Evolutionary conservation across 2,329 filamentous ascomycete species (phyloP).

Genomic region (Talaromyces albobiverticillius): DNA sequence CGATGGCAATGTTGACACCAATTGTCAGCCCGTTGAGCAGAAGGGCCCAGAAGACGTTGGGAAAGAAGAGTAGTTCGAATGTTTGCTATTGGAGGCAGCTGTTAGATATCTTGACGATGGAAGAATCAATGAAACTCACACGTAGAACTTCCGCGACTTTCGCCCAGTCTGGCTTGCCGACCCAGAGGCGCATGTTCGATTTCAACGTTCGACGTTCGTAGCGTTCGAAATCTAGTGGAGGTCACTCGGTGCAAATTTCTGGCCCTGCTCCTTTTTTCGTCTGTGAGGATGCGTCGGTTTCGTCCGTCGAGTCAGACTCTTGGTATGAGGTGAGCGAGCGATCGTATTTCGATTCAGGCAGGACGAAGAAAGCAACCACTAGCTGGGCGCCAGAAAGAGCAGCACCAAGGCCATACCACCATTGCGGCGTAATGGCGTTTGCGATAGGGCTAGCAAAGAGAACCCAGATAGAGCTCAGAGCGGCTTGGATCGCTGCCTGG

Average conservation of each 20-base stretch:
- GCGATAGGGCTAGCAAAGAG: slow-evolving; percentile 45
- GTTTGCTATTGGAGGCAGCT: slow-evolving; percentile 23
- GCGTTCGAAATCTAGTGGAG: slow-evolving; percentile 33
- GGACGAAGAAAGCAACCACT: slow-evolving; percentile 36
- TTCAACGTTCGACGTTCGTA: slow-evolving; percentile 35
- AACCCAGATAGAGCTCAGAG: slow-evolving; percentile 35
- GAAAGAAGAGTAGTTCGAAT: slow-evolving; percentile 35
- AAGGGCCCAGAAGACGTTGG: slow-evolving; percentile 43
- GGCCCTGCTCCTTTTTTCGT: neutral
- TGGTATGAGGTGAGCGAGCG: slow-evolving; percentile 38
- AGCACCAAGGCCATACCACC: slow-evolving; percentile 45
- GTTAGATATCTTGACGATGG: too few relatives aligned
- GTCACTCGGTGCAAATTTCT: slow-evolving; percentile 8
- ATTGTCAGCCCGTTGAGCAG: slow-evolving; percentile 39
- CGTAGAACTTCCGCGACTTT: slow-evolving; percentile 22
- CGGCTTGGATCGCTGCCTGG: slow-evolving; percentile 41
- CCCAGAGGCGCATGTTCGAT: slow-evolving; percentile 38
- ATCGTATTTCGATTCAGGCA: slow-evolving; percentile 45
- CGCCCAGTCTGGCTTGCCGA: slow-evolving; percentile 39
- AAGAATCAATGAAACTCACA: slow-evolving; percentile 15
- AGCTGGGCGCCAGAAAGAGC: slow-evolving; percentile 33
- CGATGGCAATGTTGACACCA: slow-evolving; percentile 44
- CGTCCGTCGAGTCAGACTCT: slow-evolving; percentile 23
- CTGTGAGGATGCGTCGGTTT: slow-evolving; percentile 17
- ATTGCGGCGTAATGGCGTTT: slow-evolving; percentile 37